Conservation (phyloP, 2,329 filamentous ascomycete species). For the Neopestalotiopsis sp. region DNA sequence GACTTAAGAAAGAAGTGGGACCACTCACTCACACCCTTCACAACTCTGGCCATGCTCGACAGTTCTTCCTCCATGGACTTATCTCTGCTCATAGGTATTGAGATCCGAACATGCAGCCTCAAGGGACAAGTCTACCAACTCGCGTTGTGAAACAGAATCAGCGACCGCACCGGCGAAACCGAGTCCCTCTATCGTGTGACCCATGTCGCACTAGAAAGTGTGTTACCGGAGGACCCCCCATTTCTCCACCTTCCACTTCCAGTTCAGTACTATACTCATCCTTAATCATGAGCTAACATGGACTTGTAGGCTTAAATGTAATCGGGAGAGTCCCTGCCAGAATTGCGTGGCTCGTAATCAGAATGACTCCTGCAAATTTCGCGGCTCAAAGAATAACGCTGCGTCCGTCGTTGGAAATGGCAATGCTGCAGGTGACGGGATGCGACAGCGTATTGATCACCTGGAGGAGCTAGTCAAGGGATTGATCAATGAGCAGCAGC, state of each 20-base stretch:
- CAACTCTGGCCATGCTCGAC: neutral
- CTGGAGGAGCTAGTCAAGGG: slow-evolving; percentile 27
- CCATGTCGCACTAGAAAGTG: slow-evolving; percentile 29
- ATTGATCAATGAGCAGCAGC: slow-evolving; percentile 23
- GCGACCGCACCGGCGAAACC: slow-evolving; percentile 20
- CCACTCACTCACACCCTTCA: neutral
- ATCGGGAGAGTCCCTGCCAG: slow-evolving; percentile 34
- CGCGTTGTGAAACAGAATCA: slow-evolving; percentile 3
- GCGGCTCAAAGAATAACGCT: slow-evolving; percentile 22
- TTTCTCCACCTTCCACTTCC: neutral
- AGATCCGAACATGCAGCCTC: slow-evolving; percentile 9
- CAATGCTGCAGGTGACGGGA: slow-evolving; percentile 20
- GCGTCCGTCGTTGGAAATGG: neutral
- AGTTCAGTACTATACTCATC: neutral
- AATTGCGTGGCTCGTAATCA: slow-evolving; percentile 31
- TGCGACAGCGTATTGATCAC: slow-evolving; percentile 28
- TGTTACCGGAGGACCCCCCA: slow-evolving; percentile 10
- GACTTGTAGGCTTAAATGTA: slow-evolving; percentile 30
- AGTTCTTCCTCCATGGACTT: neutral
- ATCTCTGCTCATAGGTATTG: neutral
- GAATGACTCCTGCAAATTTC: slow-evolving; percentile 28
- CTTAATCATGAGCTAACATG: neutral
- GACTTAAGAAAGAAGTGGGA: slow-evolving; percentile 1
- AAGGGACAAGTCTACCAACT: slow-evolving; percentile 14
- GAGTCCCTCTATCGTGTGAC: slow-evolving; percentile 28